Conservation (phyloP, 495 filamentous ascomycete genomes). For the Aspergillus saccharolyticus region DNA sequence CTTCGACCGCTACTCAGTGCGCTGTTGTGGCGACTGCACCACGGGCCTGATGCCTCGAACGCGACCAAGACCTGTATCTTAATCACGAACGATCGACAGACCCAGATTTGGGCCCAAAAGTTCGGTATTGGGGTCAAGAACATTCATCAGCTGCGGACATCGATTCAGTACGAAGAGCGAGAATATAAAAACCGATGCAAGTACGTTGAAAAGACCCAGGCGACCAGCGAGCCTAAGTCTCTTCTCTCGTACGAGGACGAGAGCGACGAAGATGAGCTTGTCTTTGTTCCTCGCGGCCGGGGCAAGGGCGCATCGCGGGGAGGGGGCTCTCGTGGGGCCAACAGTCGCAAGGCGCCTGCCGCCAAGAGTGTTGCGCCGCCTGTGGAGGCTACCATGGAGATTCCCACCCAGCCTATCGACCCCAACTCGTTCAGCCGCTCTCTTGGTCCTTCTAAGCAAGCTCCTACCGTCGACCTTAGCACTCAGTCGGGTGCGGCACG, state of each 20-base stretch:
- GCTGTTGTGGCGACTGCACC: conserved; percentile 56
- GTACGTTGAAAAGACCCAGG: conserved; percentile 44
- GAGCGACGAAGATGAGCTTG: conserved; percentile 57
- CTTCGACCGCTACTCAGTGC: conserved; percentile 58
- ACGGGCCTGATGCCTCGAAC: conserved; percentile 36
- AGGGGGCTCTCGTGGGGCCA: conserved; percentile 34
- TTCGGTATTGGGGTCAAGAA: conserved; percentile 57
- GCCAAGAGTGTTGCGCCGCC: conserved; percentile 25
- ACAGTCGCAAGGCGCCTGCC: conserved; percentile 20
- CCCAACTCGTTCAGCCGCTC: conserved; percentile 51
- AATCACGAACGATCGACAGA: conserved; percentile 55
- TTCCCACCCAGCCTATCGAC: conserved; percentile 50
- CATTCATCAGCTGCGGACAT: conserved; percentile 55
- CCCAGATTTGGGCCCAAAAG: conserved; percentile 52
- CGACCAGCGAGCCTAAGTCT: conserved; percentile 33
- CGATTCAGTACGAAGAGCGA: conserved; percentile 54
- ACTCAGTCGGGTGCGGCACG: conserved; percentile 35
- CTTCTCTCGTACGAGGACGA: conserved; percentile 44
- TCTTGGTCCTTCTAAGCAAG: conserved; percentile 27
- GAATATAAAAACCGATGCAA: conserved; percentile 53
- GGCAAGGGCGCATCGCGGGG: conserved; percentile 38
- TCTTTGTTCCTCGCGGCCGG: conserved; percentile 48
- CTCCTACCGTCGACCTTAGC: conserved; percentile 33
- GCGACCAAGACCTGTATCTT: conserved; percentile 44
- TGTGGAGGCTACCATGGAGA: conserved; percentile 32